phyloP scores from a whole-genome alignment of 345 rosid species.

The Salix brachista region DNA sequence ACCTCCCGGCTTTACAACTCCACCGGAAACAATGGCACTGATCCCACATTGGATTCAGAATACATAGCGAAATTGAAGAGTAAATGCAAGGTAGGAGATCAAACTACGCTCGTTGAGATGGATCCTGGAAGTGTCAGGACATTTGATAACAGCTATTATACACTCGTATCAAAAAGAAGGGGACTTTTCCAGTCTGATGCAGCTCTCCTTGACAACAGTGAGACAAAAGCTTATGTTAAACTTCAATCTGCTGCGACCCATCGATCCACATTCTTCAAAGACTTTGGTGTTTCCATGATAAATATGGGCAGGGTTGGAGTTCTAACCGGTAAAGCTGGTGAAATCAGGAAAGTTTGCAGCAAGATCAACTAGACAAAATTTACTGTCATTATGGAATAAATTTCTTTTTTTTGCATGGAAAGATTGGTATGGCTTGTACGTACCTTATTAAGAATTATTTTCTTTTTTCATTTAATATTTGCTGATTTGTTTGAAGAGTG shows the following conservation, averaged over 20 bases:
- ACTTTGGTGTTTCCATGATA: conserved; percentile 65
- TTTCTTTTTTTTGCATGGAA: not conserved
- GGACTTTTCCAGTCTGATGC: conserved; percentile 63
- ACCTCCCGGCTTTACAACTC: conserved; percentile 56
- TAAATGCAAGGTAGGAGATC: conserved; percentile 47
- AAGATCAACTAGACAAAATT: conserved; percentile 28
- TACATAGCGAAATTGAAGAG: conserved; percentile 23
- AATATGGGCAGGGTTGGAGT: conserved; percentile 65
- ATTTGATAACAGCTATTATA: conserved; percentile 49
- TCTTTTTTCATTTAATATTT: not conserved
- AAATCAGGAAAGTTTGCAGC: conserved; percentile 59
- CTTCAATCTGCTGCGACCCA: conserved; percentile 11
- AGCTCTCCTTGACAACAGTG: conserved; percentile 45
- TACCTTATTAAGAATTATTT: not conserved
- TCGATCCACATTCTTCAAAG: conserved; percentile 44
- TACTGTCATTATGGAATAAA: not conserved
- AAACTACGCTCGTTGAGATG: conserved; percentile 53
- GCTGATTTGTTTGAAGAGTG: not conserved
- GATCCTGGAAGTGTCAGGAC: conserved; percentile 66
- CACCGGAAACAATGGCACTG: conserved; percentile 53
- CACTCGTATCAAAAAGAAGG: conserved; percentile 47
- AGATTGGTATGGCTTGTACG: not conserved
- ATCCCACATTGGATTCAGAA: conserved; percentile 48
- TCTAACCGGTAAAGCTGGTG: conserved; percentile 46
- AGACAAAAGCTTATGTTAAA: conserved; percentile 45